Percentiles rank a stretch among this genome's conserved stretches.
Evolutionary conservation across 2,329 filamentous ascomycete genomes (phyloP).

Genomic region (Diplodia corticola): DNA sequence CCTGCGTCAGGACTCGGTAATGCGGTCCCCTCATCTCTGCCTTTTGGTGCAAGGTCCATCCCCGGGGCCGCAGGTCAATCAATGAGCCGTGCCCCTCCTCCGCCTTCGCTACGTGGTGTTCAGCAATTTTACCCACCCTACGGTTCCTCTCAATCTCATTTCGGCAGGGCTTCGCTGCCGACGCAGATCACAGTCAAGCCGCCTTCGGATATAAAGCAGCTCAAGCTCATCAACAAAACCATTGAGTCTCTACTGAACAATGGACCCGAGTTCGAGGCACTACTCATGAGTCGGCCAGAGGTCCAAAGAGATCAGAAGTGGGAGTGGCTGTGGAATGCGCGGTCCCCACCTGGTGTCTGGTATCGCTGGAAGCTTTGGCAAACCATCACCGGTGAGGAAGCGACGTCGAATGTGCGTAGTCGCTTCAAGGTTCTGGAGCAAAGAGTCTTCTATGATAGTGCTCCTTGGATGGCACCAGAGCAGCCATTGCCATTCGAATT

Average conservation of each 20-base stretch:
- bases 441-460: slow-evolving; percentile 66
- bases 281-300: slow-evolving; percentile 82
- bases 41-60: slow-evolving; percentile 69
- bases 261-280: slow-evolving; percentile 84
- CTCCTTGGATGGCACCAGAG: slow-evolving; percentile 76
- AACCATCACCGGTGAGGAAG: slow-evolving; percentile 66
- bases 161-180: slow-evolving; percentile 49
- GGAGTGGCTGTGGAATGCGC: slow-evolving; percentile 90
- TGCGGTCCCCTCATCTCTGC: slow-evolving; percentile 57
- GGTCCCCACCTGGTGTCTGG: slow-evolving; percentile 77
- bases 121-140: slow-evolving; percentile 30
- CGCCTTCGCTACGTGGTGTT: slow-evolving; percentile 58
- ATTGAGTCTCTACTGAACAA: slow-evolving; percentile 77
- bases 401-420: not conserved
- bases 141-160: slow-evolving; percentile 24
- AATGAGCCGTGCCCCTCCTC: slow-evolving; percentile 60
- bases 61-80: slow-evolving; percentile 48
- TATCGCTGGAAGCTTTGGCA: slow-evolving; percentile 94
- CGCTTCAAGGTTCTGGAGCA: slow-evolving; percentile 40
- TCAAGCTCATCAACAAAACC: slow-evolving; percentile 84
- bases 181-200: slow-evolving; percentile 66
- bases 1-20: slow-evolving; percentile 50
- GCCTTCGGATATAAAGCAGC: slow-evolving; percentile 71
- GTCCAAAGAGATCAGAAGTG: slow-evolving; percentile 87
- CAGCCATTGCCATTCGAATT: slow-evolving; percentile 78